Evolutionary conservation across 208 protist genomes (phyloP), one percentile per base, ranked within the genome.

Genomic region (Acanthamoeba sp.): DNA sequence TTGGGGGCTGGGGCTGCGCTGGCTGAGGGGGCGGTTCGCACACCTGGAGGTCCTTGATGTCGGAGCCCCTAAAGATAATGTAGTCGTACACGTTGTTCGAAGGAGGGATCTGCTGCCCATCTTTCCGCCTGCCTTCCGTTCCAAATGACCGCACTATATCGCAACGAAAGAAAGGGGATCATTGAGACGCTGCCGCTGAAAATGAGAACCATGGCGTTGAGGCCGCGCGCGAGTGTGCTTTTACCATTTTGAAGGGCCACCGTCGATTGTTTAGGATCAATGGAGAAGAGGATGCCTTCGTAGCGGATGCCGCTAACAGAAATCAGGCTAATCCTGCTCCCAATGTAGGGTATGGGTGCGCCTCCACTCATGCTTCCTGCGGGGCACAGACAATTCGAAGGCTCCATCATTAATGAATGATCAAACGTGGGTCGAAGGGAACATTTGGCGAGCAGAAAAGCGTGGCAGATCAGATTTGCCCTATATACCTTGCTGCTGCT

Each of bases 41-140:
- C 34, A 97, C 96, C 57, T 96, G 93, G 9, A 97, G 93, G 80
- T 97, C 96, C 84, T 95, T 97, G 64, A 97, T 97, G 93, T 97
- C 97, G n/a, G 95, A 52, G 32, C 96, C 96, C n/a, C 95, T 84
- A 78, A 97, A 97, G 34, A 97, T 97, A 40, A 97, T 97, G 69
- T 96, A 97, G 52, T 97, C 95, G 69, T 97, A 97, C 52, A 97
- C 93, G 36, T 97, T 96, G 38, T 85, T 62, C 32, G 90, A 94
- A 29, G 96, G 94, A 45, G 95, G 94, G 29, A 97, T 95, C 29
- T 95, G 69, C n/a, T 88, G 76, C 5, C 52, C 82, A 50, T 94
- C 95, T 27, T 85, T 50, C 55, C 69, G 90, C 73, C 97, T 95
- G 27, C 93, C 97, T 69, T 97, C 96, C 45, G 97, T 97, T 18